Evolutionary conservation across 306 rosid species (phyloP), one percentile per base, ranked within the genome.

Genomic region (Glycyrrhiza uralensis): DNA sequence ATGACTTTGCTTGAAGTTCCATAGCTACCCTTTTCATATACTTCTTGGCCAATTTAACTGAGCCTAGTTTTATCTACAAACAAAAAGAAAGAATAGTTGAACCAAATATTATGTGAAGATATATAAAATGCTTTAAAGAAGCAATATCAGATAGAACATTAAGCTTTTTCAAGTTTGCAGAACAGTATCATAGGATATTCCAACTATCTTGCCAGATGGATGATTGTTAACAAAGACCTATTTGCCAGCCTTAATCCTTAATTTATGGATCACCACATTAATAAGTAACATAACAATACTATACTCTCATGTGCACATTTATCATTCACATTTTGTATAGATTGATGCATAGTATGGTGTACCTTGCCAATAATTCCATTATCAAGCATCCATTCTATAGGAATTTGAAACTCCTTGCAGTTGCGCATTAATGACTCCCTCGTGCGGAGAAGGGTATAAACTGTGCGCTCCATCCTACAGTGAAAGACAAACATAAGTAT

Each of bases 341-440:
- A 54, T 39, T 5, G 66, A 54, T 15, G 52, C 33, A 42, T 5
- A 46, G 11, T 57, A 36, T 18, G 22, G 24, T 38, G 46, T 80
- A 85, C 99, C 99, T 94, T 94, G 91, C 91, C 89, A 52, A 91
- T 79, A 10, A 89, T 89, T 65, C 97, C 99, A 67, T 83, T 91
- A 62, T 94, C 97, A 66, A 89, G 97, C 92, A 94, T 91, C 99
- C 99, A 94, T 23, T 89, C 99, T 19, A 87, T 60, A 4, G 99
- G 97, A 75, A 94, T 94, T 70, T 74, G 86, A 66, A 86, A 94
- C 46, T 87, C 91, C 85, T 90, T 94, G 87, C 95, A 91, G 66
- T 84, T 82, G 15, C 89, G 87, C 91, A 89, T 91, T 51, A 91
- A 78, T 4, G 87, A 86, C 23, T 94, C 99, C 71, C 96, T 87